phyloP scores from a whole-genome alignment of 2,329 filamentous ascomycete species.

The Colletotrichum siamense region DNA sequence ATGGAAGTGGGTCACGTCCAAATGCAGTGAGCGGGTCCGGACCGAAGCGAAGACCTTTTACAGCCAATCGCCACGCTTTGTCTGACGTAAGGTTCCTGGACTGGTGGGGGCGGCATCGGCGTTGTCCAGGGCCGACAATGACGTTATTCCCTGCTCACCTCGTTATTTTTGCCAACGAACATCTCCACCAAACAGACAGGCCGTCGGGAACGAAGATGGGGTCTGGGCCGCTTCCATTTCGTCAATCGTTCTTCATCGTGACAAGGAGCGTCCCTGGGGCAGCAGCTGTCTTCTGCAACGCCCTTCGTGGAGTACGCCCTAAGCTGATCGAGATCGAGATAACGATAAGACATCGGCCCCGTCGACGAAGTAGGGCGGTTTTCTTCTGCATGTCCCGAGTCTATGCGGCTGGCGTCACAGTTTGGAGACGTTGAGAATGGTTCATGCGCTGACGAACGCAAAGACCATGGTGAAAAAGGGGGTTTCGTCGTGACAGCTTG shows the following conservation, averaged over 20 bases:
- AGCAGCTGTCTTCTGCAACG: neutral
- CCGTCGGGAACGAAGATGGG: neutral
- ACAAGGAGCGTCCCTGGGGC: conserved; percentile 1
- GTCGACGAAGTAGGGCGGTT: neutral
- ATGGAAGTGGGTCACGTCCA: neutral
- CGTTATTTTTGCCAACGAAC: neutral
- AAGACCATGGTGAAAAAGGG: neutral
- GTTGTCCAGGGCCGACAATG: neutral
- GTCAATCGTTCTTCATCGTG: neutral
- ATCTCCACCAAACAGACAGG: neutral
- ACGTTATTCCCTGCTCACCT: neutral
- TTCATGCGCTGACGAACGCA: neutral
- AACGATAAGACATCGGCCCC: conserved; percentile 1
- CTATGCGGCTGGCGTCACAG: neutral
- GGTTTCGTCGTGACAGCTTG: neutral
- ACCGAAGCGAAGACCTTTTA: neutral
- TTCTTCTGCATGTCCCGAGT: neutral
- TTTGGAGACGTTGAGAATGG: neutral
- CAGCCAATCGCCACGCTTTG: neutral
- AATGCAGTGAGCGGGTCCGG: neutral
- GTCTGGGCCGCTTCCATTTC: neutral
- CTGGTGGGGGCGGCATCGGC: neutral
- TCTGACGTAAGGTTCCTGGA: neutral
- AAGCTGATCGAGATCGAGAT: conserved; percentile 12
- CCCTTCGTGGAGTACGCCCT: neutral